Conservation (phyloP, 306 rosid species). For the Quercus dentata region DNA sequence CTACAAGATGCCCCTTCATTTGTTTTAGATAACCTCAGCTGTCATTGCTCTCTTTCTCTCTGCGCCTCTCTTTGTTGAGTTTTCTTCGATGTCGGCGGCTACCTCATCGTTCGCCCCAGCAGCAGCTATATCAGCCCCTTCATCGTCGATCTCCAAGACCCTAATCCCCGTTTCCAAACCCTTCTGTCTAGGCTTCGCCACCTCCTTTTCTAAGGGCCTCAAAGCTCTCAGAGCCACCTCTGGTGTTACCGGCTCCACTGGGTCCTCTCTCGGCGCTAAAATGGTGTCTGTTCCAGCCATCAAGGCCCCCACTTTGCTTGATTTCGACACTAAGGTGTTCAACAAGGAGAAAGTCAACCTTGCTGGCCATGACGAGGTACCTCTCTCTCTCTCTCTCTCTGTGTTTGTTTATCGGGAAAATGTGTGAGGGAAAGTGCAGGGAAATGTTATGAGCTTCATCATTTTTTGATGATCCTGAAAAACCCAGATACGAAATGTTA, state of each 20-base stretch:
- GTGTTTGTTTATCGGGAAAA: neutral
- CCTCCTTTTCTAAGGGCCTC: slow-evolving; percentile 24
- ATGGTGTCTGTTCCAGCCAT: slow-evolving; percentile 63
- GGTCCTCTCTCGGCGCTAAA: slow-evolving; percentile 58
- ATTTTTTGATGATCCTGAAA: neutral
- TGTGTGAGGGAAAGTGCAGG: neutral
- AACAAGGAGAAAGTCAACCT: slow-evolving; percentile 83
- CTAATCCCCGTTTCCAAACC: slow-evolving; percentile 14
- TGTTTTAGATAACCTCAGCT: neutral
- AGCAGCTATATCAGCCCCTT: slow-evolving; percentile 29
- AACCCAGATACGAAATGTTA: neutral
- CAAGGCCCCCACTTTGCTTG: slow-evolving; percentile 37
- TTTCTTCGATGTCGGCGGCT: slow-evolving; percentile 35
- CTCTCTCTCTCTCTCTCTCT: neutral
- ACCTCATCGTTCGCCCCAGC: slow-evolving; percentile 22
- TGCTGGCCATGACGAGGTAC: slow-evolving; percentile 89
- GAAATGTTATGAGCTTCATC: neutral
- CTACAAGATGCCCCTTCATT: rapidly evolving
- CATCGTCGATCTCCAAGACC: slow-evolving; percentile 20
- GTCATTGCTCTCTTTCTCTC: neutral
- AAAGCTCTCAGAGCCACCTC: slow-evolving; percentile 21
- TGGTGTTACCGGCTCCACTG: neutral
- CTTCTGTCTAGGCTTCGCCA: slow-evolving; percentile 29
- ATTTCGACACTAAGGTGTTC: slow-evolving; percentile 78
- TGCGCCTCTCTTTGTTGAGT: neutral